Percentiles rank a stretch among this genome's conserved stretches.
Evolutionary conservation across 2,329 filamentous ascomycete species (phyloP).

Genomic region (Cryphonectria nitschkei): DNA sequence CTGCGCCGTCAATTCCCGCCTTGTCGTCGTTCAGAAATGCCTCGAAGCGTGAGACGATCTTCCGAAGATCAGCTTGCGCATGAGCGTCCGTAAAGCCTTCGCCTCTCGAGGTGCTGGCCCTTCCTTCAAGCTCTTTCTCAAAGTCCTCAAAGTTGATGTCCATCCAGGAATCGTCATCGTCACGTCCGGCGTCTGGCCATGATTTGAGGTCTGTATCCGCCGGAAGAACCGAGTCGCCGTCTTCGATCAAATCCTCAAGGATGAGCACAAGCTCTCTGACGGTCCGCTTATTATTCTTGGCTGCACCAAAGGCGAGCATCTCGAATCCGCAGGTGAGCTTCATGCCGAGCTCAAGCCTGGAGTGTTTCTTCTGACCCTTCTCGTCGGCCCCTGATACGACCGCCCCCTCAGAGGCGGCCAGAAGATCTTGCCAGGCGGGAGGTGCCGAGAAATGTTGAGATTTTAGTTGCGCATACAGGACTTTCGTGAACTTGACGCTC

Average conservation of each 20-base stretch:
- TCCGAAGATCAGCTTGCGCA: slow-evolving; percentile 76
- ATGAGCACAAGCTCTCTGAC: slow-evolving; percentile 78
- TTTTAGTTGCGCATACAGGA: slow-evolving; percentile 87
- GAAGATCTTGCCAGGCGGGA: slow-evolving; percentile 50
- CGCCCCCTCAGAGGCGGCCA: slow-evolving; percentile 34
- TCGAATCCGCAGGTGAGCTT: slow-evolving; percentile 91
- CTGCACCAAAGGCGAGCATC: slow-evolving; percentile 73
- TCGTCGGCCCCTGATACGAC: slow-evolving; percentile 20
- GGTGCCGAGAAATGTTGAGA: slow-evolving; percentile 80
- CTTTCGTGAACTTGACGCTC: slow-evolving; percentile 81
- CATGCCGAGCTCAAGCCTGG: slow-evolving; percentile 74
- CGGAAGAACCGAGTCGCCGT: slow-evolving; percentile 69
- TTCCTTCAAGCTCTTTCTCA: slow-evolving; percentile 73
- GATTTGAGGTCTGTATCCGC: slow-evolving; percentile 69
- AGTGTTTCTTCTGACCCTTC: slow-evolving; percentile 37
- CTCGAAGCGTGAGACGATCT: slow-evolving; percentile 94
- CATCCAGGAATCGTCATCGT: slow-evolving; percentile 89
- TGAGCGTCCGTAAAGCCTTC: slow-evolving; percentile 65
- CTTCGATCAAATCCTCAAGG: slow-evolving; percentile 74
- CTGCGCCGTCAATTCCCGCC: slow-evolving; percentile 78
- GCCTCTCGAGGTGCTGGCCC: slow-evolving; percentile 37
- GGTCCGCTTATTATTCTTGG: slow-evolving; percentile 68
- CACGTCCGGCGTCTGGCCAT: slow-evolving; percentile 66
- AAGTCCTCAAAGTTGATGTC: slow-evolving; percentile 91
- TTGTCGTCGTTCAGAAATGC: slow-evolving; percentile 85